Conservation (phyloP, 2,329 filamentous ascomycete species). For the Ophiostoma tasmaniense region DNA sequence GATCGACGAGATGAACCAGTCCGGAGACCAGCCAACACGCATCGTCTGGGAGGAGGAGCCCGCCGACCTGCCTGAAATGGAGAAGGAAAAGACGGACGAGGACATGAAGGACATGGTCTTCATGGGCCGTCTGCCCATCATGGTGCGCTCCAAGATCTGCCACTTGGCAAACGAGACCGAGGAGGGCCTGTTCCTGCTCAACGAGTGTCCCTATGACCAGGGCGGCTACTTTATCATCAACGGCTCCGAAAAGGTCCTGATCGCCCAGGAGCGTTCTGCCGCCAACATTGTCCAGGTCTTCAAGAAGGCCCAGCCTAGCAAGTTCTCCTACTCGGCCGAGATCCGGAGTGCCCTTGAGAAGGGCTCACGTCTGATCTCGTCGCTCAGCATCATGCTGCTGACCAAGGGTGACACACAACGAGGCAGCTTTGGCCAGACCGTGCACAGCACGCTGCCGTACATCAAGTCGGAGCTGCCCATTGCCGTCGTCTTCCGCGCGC, state of each 20-base stretch:
- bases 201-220: constrained; percentile 96
- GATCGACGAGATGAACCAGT: constrained; percentile 44
- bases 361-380: constrained; percentile 88
- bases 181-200: constrained; percentile 78
- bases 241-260: constrained; percentile 95
- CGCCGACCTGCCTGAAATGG: constrained; percentile 42
- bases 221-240: constrained; percentile 99
- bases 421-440: constrained; percentile 75
- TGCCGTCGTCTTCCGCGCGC: constrained; percentile 87
- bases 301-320: constrained; percentile 89
- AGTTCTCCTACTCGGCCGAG: constrained; percentile 87
- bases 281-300: constrained; percentile 99
- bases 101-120: constrained; percentile 67
- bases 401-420: constrained; percentile 74
- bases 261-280: constrained; percentile 93
- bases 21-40: constrained; percentile 49
- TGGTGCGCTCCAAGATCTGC: constrained; percentile 96
- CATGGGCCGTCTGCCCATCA: constrained; percentile 91
- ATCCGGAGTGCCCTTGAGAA: constrained; percentile 95
- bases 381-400: constrained; percentile 82
- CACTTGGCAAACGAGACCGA: constrained; percentile 77
- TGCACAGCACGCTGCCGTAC: constrained; percentile 85
- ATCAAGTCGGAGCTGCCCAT: constrained; percentile 91
- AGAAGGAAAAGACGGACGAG: constrained; percentile 43
- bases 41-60: constrained; percentile 55